Evolutionary conservation across 352 stramenopile genomes (phyloP), one percentile per base, ranked within the genome.

Genomic region (Phytopythium kandeliae): DNA sequence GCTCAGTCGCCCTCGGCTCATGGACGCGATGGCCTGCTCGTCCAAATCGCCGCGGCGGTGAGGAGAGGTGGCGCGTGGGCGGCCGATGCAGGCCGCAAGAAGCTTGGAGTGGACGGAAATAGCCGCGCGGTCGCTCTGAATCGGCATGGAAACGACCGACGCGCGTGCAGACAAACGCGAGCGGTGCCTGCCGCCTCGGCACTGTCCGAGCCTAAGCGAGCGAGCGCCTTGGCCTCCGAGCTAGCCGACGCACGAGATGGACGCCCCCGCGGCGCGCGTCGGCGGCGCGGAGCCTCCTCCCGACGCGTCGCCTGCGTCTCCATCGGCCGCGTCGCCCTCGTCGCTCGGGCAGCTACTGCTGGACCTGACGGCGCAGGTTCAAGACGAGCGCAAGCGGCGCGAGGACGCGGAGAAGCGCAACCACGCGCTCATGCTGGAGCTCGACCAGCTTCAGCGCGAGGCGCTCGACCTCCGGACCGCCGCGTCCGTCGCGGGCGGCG

Each of bases 381-480:
- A 86, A 41, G 62, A 77, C 56, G 71, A 87, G 38, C 74, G 78
- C 2, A 54, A 55, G 10, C 65, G 73, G 15, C 70, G 71, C 21
- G 67, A 63, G 26, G 67, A 78, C 9, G 63, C 84, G 9, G 78
- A 87, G 56, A 77, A 77, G 54, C 70, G 66, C 54, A 90, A 87
- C 22, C 78, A 86, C 54, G 63, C 63, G 37, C 64, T 90, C 31
- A 62, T 90, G 45, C 64, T 78, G 24, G 78, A 90, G 54, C 61
- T 86, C 26, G 75, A 90, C 54, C 71, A 84, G 53, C 59, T 90
- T 21, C 78, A 90, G 46, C 62, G 68, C 35, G 74, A 84, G 21
- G 55, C 86, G 16, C 55, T 90, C 12, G 61, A 81, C 5, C 58
- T 87, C 12, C 75, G 78, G 51, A 74, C 76, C 17, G 59, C 44